A percentile compares a stretch with the other conserved stretches of the same genome.
These are phyloP conservation scores for Agapanthus africanus DNA, from an alignment of 106 monocot species.

Conservation along the genomic window DNA sequence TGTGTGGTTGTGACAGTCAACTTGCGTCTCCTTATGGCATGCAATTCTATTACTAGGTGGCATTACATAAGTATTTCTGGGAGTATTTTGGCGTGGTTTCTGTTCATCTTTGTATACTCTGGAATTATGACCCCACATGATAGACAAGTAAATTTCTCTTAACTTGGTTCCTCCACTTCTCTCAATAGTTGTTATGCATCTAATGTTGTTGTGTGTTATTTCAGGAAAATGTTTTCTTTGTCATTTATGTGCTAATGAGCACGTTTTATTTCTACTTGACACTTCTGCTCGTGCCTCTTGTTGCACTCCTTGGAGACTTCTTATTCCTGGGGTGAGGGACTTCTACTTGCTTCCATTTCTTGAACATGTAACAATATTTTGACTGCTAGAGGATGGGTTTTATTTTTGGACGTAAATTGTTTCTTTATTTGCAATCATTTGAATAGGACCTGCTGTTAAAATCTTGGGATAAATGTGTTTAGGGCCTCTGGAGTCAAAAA, in stretches of 20 bases:
- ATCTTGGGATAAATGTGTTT: too few species aligned
- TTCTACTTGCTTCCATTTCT: neutral
- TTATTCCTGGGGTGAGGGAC: conserved; percentile 74
- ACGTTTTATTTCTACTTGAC: conserved; percentile 86
- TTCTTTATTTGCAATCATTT: too few species aligned
- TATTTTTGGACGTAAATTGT: too few species aligned
- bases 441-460: too few species aligned
- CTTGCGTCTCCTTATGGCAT: conserved; percentile 79
- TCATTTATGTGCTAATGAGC: conserved; percentile 94
- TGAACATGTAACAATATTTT: too few species aligned
- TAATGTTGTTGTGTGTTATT: conserved; percentile 16
- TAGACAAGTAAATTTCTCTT: conserved; percentile 60
- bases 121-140: conserved; percentile 80
- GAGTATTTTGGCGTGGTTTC: conserved; percentile 86
- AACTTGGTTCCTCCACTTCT: neutral
- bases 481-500: too few species aligned
- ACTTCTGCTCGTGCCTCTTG: conserved; percentile 60
- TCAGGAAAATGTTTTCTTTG: conserved; percentile 92
- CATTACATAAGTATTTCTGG: conserved; percentile 76
- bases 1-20: conserved; percentile 92
- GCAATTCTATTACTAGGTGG: conserved; percentile 89
- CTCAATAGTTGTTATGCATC: neutral
- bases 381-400: too few species aligned
- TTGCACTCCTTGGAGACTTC: conserved; percentile 88
- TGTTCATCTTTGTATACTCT: conserved; percentile 86